phyloP scores from a whole-genome alignment of 2,329 filamentous ascomycete genomes.

The Trichoderma sp. region DNA sequence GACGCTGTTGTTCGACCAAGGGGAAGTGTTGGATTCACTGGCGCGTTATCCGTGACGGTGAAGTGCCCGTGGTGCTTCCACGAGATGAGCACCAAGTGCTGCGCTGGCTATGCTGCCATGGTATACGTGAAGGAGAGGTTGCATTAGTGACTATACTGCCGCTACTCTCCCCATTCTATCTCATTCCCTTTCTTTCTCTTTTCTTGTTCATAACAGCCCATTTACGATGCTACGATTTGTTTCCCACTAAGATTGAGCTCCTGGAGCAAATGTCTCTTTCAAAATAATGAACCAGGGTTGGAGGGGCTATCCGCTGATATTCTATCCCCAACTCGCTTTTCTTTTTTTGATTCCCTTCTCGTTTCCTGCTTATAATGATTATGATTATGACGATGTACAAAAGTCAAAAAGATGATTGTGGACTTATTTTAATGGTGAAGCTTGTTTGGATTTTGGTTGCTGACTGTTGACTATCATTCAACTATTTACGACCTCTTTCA shows the following conservation, averaged over 20 bases:
- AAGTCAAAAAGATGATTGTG: background rate
- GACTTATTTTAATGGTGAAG: background rate
- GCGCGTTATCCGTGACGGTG: slow-evolving; percentile 61
- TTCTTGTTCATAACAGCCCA: background rate
- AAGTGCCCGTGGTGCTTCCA: slow-evolving; percentile 73
- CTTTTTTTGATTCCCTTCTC: background rate
- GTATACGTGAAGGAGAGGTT: slow-evolving; percentile 66
- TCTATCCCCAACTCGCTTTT: background rate
- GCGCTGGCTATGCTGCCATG: slow-evolving; percentile 66
- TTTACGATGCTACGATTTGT: slow-evolving; percentile 9
- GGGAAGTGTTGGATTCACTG: slow-evolving; percentile 53
- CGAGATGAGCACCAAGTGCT: slow-evolving; percentile 68
- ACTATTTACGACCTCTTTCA: background rate
- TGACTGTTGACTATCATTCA: background rate
- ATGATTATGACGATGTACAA: slow-evolving; percentile 18
- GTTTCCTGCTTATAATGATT: background rate
- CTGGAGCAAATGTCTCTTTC: background rate
- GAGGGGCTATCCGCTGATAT: background rate
- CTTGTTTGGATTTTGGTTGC: background rate
- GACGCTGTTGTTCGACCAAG: slow-evolving; percentile 54
- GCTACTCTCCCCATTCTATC: background rate
- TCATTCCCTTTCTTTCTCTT: background rate
- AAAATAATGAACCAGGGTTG: background rate
- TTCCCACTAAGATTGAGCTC: background rate
- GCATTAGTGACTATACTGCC: slow-evolving; percentile 40